Percentiles rank a stretch among this genome's conserved stretches.
Conservation (phyloP, 2,329 filamentous ascomycete species). For the Huntiella decipiens region DNA sequence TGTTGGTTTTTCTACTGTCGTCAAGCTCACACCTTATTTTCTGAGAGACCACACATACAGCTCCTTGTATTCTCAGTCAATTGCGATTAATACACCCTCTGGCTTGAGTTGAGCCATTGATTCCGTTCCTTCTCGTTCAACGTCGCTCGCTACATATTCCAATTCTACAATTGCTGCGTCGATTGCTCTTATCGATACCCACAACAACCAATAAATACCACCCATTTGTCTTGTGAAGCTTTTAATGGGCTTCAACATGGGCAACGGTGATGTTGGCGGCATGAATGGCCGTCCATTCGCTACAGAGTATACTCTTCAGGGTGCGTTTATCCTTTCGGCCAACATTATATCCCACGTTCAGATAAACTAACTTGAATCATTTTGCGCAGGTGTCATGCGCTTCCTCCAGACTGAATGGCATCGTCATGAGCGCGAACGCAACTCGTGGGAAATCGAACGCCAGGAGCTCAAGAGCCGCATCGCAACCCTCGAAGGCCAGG, state of each 20-base stretch:
- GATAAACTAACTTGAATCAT: slow-evolving; percentile 3
- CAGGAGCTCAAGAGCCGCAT: slow-evolving; percentile 98
- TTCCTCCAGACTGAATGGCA: slow-evolving; percentile 99
- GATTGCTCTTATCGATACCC: too few species aligned
- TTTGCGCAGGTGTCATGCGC: slow-evolving; percentile 69
- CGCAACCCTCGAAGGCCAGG: slow-evolving; percentile 79
- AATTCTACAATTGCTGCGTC: too few species aligned
- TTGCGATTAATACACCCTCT: too few species aligned
- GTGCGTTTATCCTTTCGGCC: slow-evolving; percentile 14
- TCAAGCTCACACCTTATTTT: too few species aligned
- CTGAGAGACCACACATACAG: too few species aligned
- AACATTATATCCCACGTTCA: not conserved
- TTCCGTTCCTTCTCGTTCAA: too few species aligned
- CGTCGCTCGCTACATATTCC: too few species aligned
- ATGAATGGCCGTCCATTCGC: slow-evolving; percentile 31
- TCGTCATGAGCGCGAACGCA: slow-evolving; percentile 88
- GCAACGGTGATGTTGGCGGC: slow-evolving; percentile 24
- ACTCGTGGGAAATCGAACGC: slow-evolving; percentile 96
- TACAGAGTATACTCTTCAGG: slow-evolving; percentile 44
- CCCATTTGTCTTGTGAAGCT: not conserved
- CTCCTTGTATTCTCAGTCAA: too few species aligned
- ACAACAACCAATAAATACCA: too few species aligned
- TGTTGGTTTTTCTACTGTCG: too few species aligned
- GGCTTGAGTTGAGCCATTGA: too few species aligned
- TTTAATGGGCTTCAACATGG: slow-evolving; percentile 16